Evolutionary conservation across 306 rosid genomes (phyloP), one percentile per base, ranked within the genome.

Genomic region (Cucumis sativus): DNA sequence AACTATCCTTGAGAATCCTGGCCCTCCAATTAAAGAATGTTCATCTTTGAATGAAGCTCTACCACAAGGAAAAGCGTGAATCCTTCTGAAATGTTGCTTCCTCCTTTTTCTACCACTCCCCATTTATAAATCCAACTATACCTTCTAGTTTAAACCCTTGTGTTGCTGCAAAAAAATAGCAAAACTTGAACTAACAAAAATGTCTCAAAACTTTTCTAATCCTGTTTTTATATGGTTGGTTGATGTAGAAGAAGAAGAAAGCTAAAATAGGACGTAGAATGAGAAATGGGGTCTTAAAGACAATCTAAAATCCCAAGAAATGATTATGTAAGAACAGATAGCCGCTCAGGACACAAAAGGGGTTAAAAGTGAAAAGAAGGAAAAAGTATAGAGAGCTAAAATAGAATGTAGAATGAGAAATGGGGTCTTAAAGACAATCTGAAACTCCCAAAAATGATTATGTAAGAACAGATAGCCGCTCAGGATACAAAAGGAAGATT

Each of bases 11-110:
- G 99, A 92, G 79, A 92, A 96, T 1, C 99, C 99, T 49, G 98
- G 99, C 5, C 98, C 98, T 84, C 99, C 99, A 59, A 96, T 89
- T 47, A 86, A 84, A 7, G 93, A 89, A 33, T 92, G 99, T 5
- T 96, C 99, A 0, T 79, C 92, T 79, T 70, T 85, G 51, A 91
- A 68, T 3, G 98, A 92, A 21, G 96, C 79, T 77, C 74, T 95
- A 58, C 96, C 96, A 79, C 99, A 69, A 3, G 88, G 2, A 75
- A 92, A 96, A 10, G 92, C 96, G 82, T 96, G 99, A 83, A 96
- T 92, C 84, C 89, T 89, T 23, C 92, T 71, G 17, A 95, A 89
- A 65, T 96, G 96, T 21, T 81, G 91, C 82, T 47, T 89, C 83
- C 84, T 95, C 59, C 78, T 89, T 49, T 92, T 72, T 72, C 76